These are phyloP conservation scores for Lenwebbia sp. DNA, from an alignment of 345 rosid genomes.

Conservation along the genomic window DNA sequence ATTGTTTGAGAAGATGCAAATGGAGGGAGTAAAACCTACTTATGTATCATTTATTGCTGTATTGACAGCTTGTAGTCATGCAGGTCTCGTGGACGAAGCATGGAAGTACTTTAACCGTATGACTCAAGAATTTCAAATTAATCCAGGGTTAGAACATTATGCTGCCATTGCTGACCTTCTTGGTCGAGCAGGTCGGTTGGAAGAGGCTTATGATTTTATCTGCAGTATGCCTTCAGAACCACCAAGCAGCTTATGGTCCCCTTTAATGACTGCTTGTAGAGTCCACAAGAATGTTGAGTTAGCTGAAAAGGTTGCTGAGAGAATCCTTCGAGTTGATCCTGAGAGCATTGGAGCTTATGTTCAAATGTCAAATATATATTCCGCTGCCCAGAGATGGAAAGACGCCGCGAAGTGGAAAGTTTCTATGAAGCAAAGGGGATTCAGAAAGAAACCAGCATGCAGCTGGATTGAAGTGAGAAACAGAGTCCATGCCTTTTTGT, in stretches of 20 bases:
- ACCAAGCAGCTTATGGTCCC: conserved; percentile 58
- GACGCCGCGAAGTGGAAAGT: conserved; percentile 44
- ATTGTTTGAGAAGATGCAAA: conserved; percentile 68
- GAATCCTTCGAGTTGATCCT: conserved; percentile 47
- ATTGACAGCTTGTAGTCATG: conserved; percentile 83
- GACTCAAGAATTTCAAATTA: conserved; percentile 41
- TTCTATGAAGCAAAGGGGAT: conserved; percentile 39
- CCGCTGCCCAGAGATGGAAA: conserved; percentile 56
- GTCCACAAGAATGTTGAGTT: conserved; percentile 65
- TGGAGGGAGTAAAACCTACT: conserved; percentile 54
- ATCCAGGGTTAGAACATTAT: conserved; percentile 66
- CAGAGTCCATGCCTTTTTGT: conserved; percentile 51
- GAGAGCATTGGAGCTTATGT: conserved; percentile 63
- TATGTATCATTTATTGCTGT: conserved; percentile 63
- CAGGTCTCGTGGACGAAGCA: conserved; percentile 57
- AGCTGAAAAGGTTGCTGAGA: conserved; percentile 58
- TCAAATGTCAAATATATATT: conserved; percentile 65
- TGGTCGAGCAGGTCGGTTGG: conserved; percentile 78
- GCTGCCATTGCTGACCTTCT: conserved; percentile 83
- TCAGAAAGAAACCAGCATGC: conserved; percentile 66
- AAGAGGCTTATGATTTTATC: conserved; percentile 67
- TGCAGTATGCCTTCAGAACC: conserved; percentile 34
- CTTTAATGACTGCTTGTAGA: conserved; percentile 64
- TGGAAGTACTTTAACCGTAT: conserved; percentile 51
- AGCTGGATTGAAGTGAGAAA: conserved; percentile 75